A percentile compares a stretch with the other conserved stretches of the same genome.
Evolutionary conservation across 805 yeast genomes (phyloP).

Genomic region (Candida nitratophila): DNA sequence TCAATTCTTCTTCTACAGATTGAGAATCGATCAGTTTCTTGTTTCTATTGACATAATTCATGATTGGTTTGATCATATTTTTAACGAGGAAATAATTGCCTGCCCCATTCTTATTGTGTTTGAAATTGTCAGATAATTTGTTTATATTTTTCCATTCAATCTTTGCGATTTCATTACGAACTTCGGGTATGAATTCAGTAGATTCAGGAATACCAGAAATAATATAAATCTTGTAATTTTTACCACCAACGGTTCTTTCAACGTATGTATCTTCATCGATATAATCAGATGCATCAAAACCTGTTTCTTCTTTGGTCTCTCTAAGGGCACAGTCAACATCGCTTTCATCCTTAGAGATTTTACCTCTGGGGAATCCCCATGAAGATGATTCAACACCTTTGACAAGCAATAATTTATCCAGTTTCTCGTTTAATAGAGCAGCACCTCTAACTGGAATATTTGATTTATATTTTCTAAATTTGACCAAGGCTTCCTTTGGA

Average conservation of each 20-base stretch:
- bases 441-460: slow-evolving; percentile 96
- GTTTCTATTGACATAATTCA: slow-evolving; percentile 48
- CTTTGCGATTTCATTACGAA: slow-evolving; percentile 79
- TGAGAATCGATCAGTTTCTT: slow-evolving; percentile 27
- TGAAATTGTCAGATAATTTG: slow-evolving; percentile 28
- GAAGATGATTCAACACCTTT: slow-evolving; percentile 72
- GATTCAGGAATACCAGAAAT: slow-evolving; percentile 74
- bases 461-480: slow-evolving; percentile 79
- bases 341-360: slow-evolving; percentile 86
- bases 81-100: slow-evolving; percentile 37
- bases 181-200: slow-evolving; percentile 68
- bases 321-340: slow-evolving; percentile 87
- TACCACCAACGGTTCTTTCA: slow-evolving; percentile 76
- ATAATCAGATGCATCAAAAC: slow-evolving; percentile 69
- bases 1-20: slow-evolving; percentile 48
- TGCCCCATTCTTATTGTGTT: slow-evolving; percentile 11
- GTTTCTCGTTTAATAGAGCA: slow-evolving; percentile 66
- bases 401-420: slow-evolving; percentile 70
- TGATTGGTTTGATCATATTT: slow-evolving; percentile 43
- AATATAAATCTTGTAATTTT: slow-evolving; percentile 78
- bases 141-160: slow-evolving; percentile 74
- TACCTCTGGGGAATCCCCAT: slow-evolving; percentile 98
- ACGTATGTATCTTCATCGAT: slow-evolving; percentile 66
- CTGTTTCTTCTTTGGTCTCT: slow-evolving; percentile 91
- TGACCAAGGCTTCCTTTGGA: slow-evolving; percentile 68